Base-by-base conservation (phyloP, 768 basidiomycete genomes). In the Lentinula aciculospora region DNA sequence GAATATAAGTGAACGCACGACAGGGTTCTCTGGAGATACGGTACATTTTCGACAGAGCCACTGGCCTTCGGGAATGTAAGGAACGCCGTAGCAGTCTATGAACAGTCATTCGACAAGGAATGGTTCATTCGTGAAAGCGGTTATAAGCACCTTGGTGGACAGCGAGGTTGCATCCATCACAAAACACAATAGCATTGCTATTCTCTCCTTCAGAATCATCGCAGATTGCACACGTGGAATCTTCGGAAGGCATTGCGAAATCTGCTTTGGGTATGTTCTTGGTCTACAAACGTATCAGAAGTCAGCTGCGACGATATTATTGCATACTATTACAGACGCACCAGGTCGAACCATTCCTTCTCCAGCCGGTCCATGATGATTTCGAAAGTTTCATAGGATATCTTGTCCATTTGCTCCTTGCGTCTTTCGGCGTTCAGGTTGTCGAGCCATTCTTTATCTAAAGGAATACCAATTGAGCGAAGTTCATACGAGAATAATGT, bases 1-100 rank as follows among this genome's bases (percentile, higher is more conserved):
- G 32, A 0, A 0, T 53, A 31, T 37, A 13, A 19, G 28, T 29
- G 8, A 58, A 73, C 91, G 62, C 67, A 95, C 94, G 60, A 99
- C 97, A 13, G 95, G 93, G 64, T 86, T 90, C 71, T 98, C 96
- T 0, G 97, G 97, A 1, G 94, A 96, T 9, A 98, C 94, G 0
- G 94, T 98, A 66, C 97, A 99, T 72, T 99, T 99, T 46, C 97
- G 77, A 69, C 97, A 99, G 32, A 99, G 82, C 97, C 97, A 99
- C 70, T 99, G 97, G 1, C 97, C 97, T 74, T 99, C 97, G 0
- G 97, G 97, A 58, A 99, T 98, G 68, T 99, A 99, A 10, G 97
- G 97, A 1, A 99, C 94, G 19, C 97, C 97, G 66, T 99, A 99
- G 67, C 97, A 99, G 68, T 99, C 97, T 97, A 62, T 2, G 29